Percentiles rank a stretch among this genome's conserved stretches.
Conservation (phyloP, 1,284 basidiomycete genomes). For the Pisolithus thermaeus region DNA sequence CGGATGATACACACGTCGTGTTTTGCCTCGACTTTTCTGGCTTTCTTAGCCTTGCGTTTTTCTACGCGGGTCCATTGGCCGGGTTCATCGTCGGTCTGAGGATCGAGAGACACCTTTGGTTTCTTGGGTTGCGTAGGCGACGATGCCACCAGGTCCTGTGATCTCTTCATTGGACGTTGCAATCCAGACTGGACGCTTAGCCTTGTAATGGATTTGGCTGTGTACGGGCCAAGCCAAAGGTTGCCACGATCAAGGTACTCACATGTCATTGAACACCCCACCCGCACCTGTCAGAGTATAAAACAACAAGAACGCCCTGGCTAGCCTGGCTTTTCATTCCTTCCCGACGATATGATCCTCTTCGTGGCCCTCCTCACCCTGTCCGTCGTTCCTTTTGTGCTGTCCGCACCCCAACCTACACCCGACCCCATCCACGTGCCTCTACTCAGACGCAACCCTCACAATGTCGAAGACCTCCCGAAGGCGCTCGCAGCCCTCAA, state of each 20-base stretch:
- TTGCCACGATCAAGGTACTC: no score
- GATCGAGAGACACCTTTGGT: slow-evolving; percentile 19
- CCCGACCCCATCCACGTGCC: slow-evolving; percentile 24
- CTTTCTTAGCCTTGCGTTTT: slow-evolving; percentile 72
- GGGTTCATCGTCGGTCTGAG: slow-evolving; percentile 12
- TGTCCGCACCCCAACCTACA: slow-evolving; percentile 15
- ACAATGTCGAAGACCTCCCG: slow-evolving; percentile 17
- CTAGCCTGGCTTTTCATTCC: background rate
- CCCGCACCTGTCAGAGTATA: no score
- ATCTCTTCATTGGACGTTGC: slow-evolving; percentile 31
- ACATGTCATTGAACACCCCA: no score
- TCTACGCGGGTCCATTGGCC: slow-evolving; percentile 70
- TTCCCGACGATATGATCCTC: slow-evolving; percentile 7
- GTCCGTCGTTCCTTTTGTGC: slow-evolving; percentile 13
- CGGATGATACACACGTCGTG: slow-evolving; percentile 45
- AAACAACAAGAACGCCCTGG: background rate
- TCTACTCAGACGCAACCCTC: slow-evolving; percentile 12
- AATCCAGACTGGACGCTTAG: no score
- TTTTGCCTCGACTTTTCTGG: slow-evolving; percentile 50
- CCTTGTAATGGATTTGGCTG: no score
- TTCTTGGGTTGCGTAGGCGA: slow-evolving; percentile 28
- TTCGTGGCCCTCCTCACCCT: slow-evolving; percentile 10
- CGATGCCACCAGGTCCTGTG: slow-evolving; percentile 20
- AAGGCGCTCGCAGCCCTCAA: slow-evolving; percentile 20
- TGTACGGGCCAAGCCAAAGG: no score